Evolutionary conservation across 139 green algal species (phyloP).

Genomic region (Tetradesmus obliquus): DNA sequence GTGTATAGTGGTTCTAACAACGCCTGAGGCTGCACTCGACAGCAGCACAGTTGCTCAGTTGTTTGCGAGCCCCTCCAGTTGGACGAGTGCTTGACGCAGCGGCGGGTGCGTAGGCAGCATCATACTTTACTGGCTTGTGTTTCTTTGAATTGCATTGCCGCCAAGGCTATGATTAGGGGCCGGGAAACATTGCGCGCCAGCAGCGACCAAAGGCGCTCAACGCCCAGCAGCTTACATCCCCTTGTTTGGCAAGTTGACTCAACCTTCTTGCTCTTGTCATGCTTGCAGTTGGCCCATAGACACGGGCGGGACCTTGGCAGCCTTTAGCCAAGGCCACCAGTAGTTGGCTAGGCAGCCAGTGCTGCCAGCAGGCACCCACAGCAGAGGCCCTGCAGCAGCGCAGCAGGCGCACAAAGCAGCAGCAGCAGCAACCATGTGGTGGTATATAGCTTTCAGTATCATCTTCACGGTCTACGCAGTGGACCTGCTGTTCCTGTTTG

Average conservation of each 20-base stretch:
- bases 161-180: background rate
- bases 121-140: background rate
- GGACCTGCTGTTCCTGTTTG: constrained; percentile 67
- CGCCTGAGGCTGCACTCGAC: background rate
- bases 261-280: background rate
- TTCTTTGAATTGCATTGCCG: background rate
- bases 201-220: background rate
- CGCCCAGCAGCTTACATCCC: background rate
- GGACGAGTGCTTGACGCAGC: background rate
- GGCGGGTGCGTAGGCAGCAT: background rate
- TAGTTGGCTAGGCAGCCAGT: constrained; percentile 5
- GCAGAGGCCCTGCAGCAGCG: background rate
- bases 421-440: constrained; percentile 49
- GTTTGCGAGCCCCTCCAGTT: background rate
- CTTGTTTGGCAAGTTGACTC: background rate
- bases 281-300: background rate
- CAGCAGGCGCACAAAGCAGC: constrained; percentile 5
- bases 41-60: constrained; percentile 1
- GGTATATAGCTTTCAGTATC: constrained; percentile 59
- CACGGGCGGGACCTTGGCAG: background rate
- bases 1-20: background rate
- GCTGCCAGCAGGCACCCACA: background rate
- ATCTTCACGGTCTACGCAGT: constrained; percentile 68
- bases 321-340: background rate
- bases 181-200: background rate